Evolutionary conservation across 148 eudicot genomes (phyloP), one percentile per base, ranked within the genome.

Genomic region (Heliamphora exappendiculata): DNA sequence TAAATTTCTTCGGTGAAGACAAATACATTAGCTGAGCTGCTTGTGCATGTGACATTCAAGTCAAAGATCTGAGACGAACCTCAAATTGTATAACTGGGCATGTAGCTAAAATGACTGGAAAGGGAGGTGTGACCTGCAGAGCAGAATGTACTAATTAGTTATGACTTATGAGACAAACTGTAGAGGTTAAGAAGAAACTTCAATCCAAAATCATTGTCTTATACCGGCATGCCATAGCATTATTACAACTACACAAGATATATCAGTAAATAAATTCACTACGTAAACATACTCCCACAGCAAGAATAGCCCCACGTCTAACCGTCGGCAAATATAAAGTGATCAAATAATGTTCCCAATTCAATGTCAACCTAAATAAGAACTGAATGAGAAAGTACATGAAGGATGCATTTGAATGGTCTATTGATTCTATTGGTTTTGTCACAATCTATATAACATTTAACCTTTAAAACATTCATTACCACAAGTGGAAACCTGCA

Each of bases 101-200:
- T 58, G 92, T 81, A 17, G 90, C 90, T 65, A 92, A 76, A 79
- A 87, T 81, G 62, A 90, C 72, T 29, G 98, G 98, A 78, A 89
- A 89, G 39, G 98, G 83, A 82, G 98, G 98, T 26, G 98, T 94
- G 68, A 92, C 98, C 98, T 94, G 82, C 85, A 89, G 50, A 76
- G 47, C 54, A 74, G 45, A 51, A 78, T 51, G 34, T 31, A 58
- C 33, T 39, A 6, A 47, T 63, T 29, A 72, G 73, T 22, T 31
- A 17, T 42, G 39, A 29, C n/a, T 82, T 7, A 53, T 42, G 62
- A 71, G 34, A 57, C 26, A 63, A 59, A 51, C 60, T 26, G 36
- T 49, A 66, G 44, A 53, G n/a, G 39, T 19, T 53, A 29, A 14
- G 10, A 39, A 67, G 42, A 67, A 24, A 19, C 62, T 37, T 24